Evolutionary conservation across 768 basidiomycete genomes (phyloP).

Genomic region (Russula lepida): DNA sequence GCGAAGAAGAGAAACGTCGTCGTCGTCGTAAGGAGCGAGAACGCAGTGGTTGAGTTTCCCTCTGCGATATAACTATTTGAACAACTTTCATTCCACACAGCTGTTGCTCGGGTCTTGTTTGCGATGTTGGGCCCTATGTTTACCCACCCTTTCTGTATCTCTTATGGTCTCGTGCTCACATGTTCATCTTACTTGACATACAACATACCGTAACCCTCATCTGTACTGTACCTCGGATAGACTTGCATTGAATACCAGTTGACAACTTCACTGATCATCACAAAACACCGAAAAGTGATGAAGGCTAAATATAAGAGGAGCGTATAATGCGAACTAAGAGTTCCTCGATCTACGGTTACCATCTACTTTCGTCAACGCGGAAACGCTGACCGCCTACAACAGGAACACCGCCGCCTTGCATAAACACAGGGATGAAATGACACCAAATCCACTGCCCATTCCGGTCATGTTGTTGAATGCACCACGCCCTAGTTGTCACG

Average conservation of each 20-base stretch:
- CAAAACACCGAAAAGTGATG: no score
- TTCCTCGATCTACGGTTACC: conserved; percentile 20
- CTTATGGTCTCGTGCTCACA: not conserved
- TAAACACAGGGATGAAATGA: conserved; percentile 71
- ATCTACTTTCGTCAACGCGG: conserved; percentile 43
- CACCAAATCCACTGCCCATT: conserved; percentile 38
- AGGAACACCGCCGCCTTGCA: conserved; percentile 31
- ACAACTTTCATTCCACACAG: not conserved
- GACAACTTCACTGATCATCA: no score
- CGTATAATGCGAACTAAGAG: not conserved
- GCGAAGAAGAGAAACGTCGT: conserved; percentile 66
- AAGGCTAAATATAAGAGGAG: not conserved
- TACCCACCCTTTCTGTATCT: not conserved
- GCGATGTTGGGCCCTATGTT: not conserved
- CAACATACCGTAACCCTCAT: conserved; percentile 6
- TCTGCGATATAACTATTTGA: not conserved
- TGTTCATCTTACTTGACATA: not conserved
- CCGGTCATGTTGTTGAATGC: conserved; percentile 17
- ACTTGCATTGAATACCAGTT: conserved; percentile 5
- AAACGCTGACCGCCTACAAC: conserved; percentile 30
- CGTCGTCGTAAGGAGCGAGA: conserved; percentile 57
- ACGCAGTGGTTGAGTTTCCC: conserved; percentile 28
- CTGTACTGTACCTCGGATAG: conserved; percentile 7
- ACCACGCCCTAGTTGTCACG: no score
- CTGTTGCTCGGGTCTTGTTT: not conserved